Evolutionary conservation across 1,284 basidiomycete species (phyloP).

Genomic region (Bothia castanella): DNA sequence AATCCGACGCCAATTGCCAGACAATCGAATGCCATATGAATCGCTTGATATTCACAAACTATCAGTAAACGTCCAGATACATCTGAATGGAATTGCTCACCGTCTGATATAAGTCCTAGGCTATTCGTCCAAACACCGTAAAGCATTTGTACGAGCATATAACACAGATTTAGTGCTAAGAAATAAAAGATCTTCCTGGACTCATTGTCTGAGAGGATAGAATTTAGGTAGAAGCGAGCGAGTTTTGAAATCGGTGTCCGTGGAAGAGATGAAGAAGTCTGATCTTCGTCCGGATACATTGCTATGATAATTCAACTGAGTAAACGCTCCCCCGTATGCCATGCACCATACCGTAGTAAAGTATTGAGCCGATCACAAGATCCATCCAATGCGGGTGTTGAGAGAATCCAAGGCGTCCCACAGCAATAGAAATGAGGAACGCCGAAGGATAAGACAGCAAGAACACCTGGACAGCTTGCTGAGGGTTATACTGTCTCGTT

Average conservation of each 20-base stretch:
- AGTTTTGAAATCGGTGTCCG: conserved; percentile 56
- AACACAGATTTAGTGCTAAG: conserved; percentile 89
- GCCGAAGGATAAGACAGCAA: conserved; percentile 51
- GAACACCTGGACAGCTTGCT: conserved; percentile 51
- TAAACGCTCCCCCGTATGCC: neutral
- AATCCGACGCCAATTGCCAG: conserved; percentile 95
- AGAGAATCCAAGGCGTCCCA: conserved; percentile 54
- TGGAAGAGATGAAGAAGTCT: conserved; percentile 43
- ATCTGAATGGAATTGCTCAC: conserved; percentile 43
- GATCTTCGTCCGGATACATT: conserved; percentile 49
- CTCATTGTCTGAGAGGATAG: conserved; percentile 86
- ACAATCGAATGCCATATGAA: conserved; percentile 99
- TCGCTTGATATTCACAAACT: conserved; percentile 55
- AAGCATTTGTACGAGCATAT: conserved; percentile 94
- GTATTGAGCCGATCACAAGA: conserved; percentile 44
- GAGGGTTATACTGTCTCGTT: conserved; percentile 44
- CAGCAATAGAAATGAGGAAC: conserved; percentile 40
- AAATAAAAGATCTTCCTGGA: conserved; percentile 97
- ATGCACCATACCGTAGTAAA: conserved; percentile 53
- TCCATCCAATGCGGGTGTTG: conserved; percentile 55
- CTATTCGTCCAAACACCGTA: conserved; percentile 99
- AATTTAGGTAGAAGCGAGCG: conserved; percentile 76
- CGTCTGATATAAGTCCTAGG: conserved; percentile 94
- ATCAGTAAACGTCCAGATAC: neutral
- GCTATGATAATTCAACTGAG: conserved; percentile 38